A percentile compares a stretch with the other conserved stretches of the same genome.
Conservation (phyloP, 2,329 filamentous ascomycete species). For the Mycosphaerella sp. region DNA sequence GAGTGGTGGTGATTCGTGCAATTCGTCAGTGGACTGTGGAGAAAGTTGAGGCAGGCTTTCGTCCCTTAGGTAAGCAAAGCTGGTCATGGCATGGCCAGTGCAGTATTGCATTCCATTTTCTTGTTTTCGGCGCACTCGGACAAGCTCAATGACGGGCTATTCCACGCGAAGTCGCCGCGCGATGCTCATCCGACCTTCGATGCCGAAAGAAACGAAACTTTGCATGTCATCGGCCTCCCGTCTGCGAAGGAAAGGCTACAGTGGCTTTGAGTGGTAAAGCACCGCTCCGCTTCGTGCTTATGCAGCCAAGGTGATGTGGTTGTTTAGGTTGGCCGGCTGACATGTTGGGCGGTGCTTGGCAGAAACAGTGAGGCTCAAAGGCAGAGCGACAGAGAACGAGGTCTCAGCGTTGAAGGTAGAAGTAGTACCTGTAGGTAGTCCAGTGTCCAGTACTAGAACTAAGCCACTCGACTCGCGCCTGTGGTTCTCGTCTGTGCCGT, state of each 20-base stretch:
- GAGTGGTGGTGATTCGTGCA: constrained; percentile 2
- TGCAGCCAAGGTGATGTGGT: not conserved
- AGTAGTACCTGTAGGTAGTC: no score
- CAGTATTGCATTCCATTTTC: not conserved
- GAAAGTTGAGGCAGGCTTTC: constrained; percentile 4
- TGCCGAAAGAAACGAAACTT: not conserved
- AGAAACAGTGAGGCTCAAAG: no score
- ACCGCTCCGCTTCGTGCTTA: not conserved
- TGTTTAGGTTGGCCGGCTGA: no score
- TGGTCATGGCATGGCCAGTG: not conserved
- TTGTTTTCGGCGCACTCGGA: not conserved
- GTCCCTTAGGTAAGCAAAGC: not conserved
- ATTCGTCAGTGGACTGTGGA: constrained; percentile 5
- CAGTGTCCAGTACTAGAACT: no score
- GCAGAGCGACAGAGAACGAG: no score
- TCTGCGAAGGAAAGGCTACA: not conserved
- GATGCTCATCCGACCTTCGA: constrained; percentile 1
- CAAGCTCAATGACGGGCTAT: constrained; percentile 6
- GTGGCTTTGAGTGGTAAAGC: no score
- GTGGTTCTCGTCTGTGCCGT: not conserved
- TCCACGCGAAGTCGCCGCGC: constrained; percentile 2
- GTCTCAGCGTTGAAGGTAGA: no score
- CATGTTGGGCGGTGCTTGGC: no score
- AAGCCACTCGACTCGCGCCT: no score
- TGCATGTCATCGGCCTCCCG: not conserved